phyloP scores from a whole-genome alignment of 768 basidiomycete species.

The Macrolepiota fuliginosa region DNA sequence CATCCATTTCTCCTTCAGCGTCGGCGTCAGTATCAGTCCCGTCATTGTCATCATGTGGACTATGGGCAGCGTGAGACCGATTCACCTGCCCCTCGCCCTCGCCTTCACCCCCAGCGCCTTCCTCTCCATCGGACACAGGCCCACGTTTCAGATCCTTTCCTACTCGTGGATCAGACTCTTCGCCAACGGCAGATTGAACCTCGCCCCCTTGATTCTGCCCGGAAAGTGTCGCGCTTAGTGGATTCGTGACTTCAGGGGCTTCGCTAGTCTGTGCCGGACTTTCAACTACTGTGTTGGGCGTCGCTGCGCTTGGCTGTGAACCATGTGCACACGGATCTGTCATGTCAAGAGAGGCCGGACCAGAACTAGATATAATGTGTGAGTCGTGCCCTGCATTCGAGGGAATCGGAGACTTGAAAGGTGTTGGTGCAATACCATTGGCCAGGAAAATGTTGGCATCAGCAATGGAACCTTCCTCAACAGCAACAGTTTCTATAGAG shows the following conservation, averaged over 20 bases:
- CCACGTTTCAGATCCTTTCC: background rate
- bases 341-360: background rate
- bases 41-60: slow-evolving; percentile 14
- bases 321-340: background rate
- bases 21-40: slow-evolving; percentile 23
- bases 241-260: background rate
- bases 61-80: background rate
- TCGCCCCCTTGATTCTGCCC: background rate
- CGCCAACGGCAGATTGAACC: background rate
- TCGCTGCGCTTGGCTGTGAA: background rate
- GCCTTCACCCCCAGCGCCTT: slow-evolving; percentile 11
- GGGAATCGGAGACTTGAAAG: background rate
- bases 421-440: background rate
- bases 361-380: background rate
- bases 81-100: slow-evolving; percentile 11
- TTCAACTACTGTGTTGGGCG: background rate
- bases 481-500: background rate
- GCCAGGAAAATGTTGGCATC: background rate
- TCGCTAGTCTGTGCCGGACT: background rate
- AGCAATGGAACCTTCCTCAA: background rate
- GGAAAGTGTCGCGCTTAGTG: background rate
- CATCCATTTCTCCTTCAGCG: slow-evolving; percentile 34
- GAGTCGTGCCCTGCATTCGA: background rate
- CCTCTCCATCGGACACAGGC: background rate
- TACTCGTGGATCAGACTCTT: background rate